A percentile compares a stretch with the other conserved stretches of the same genome.
These are phyloP conservation scores for Phytophthora pistaciae DNA, from an alignment of 352 stramenopile genomes.

Conservation along the genomic window DNA sequence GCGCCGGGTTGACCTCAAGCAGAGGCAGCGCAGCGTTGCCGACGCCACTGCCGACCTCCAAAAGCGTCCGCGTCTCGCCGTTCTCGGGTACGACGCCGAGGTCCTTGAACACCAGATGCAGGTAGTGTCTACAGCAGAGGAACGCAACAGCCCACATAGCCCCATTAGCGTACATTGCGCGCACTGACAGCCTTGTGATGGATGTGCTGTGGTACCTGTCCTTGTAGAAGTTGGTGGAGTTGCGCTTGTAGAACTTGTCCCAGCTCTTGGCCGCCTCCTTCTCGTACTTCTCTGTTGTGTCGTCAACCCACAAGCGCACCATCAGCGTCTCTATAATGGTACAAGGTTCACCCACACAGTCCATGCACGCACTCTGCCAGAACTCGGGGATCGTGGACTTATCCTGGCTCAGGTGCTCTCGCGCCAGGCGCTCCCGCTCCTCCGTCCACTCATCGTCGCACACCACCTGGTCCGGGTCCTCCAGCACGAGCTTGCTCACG, in stretches of 20 bases:
- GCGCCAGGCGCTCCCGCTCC: constrained; percentile 77
- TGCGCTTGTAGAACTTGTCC: constrained; percentile 96
- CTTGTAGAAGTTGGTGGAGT: constrained; percentile 96
- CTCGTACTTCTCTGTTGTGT: constrained; percentile 79
- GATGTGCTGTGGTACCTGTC: constrained; percentile 61
- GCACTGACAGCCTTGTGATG: no score
- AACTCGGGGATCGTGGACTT: constrained; percentile 81
- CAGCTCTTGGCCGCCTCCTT: constrained; percentile 88
- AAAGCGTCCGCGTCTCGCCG: constrained; percentile 66
- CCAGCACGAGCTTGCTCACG: constrained; percentile 69
- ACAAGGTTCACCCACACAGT: neutral
- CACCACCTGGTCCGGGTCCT: constrained; percentile 70
- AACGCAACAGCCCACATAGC: neutral
- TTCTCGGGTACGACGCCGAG: constrained; percentile 67
- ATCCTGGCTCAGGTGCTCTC: constrained; percentile 76
- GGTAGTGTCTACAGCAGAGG: constrained; percentile 79
- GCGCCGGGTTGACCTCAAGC: constrained; percentile 90
- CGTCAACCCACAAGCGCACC: neutral
- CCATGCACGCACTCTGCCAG: constrained; percentile 70
- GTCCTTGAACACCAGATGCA: constrained; percentile 93
- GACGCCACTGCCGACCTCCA: constrained; percentile 96
- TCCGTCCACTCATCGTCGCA: constrained; percentile 88
- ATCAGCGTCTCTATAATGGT: neutral
- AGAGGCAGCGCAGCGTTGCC: constrained; percentile 96
- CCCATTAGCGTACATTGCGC: neutral